These are phyloP conservation scores for Sarocladiaceae sp. DNA, from an alignment of 2,329 filamentous ascomycete genomes.

Conservation along the genomic window DNA sequence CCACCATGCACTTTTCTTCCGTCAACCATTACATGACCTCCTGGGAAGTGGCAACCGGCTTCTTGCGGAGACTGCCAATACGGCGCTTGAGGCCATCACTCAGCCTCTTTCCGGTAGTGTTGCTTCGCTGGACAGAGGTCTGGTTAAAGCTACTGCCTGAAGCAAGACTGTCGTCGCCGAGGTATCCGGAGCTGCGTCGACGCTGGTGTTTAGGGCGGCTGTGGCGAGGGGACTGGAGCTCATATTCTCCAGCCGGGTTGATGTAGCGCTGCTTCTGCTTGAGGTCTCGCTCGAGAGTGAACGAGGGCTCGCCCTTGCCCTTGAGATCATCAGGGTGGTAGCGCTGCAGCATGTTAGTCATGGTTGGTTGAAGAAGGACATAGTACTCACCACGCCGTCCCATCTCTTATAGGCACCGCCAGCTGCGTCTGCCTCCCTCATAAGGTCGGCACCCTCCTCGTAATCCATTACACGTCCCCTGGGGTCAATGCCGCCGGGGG, in stretches of 20 bases:
- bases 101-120: slow-evolving; percentile 38
- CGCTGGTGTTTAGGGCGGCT: slow-evolving; percentile 26
- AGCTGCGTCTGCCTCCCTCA: slow-evolving; percentile 63
- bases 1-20: too few relatives aligned
- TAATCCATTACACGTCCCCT: slow-evolving; percentile 72
- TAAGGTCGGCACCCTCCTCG: slow-evolving; percentile 80
- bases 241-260: slow-evolving; percentile 28
- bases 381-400: slow-evolving; percentile 64
- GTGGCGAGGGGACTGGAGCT: slow-evolving; percentile 39
- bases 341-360: slow-evolving; percentile 37
- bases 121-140: slow-evolving; percentile 28
- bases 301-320: slow-evolving; percentile 77
- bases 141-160: background rate
- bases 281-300: slow-evolving; percentile 62
- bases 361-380: slow-evolving; percentile 11
- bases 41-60: slow-evolving; percentile 22
- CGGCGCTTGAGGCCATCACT: slow-evolving; percentile 49
- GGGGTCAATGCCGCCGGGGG: slow-evolving; percentile 65
- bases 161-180: slow-evolving; percentile 16
- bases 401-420: slow-evolving; percentile 78
- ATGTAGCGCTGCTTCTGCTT: slow-evolving; percentile 49
- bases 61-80: slow-evolving; percentile 48
- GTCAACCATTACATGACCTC: slow-evolving; percentile 16
- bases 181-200: slow-evolving; percentile 38
- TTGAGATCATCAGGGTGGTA: slow-evolving; percentile 77